These are phyloP conservation scores for Verbascum thapsus DNA, from an alignment of 257 asterid species.

Conservation along the genomic window DNA sequence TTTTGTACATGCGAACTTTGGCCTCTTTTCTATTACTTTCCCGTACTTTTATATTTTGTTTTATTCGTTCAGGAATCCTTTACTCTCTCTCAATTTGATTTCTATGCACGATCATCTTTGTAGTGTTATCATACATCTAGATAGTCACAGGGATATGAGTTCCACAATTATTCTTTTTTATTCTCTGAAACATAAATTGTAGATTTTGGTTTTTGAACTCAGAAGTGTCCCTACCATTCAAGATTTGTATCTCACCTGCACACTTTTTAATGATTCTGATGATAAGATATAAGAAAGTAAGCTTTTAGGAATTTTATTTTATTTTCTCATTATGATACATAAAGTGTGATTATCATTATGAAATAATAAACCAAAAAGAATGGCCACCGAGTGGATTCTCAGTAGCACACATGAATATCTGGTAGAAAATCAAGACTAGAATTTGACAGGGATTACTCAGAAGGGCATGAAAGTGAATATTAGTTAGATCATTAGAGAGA, in stretches of 20 bases:
- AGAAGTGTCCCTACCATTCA: not conserved
- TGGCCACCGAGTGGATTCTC: not conserved
- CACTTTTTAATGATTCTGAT: constrained; percentile 5
- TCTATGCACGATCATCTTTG: not conserved
- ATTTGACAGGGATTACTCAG: not conserved
- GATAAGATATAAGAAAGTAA: not conserved
- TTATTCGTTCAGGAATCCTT: no score
- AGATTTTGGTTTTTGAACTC: constrained; percentile 10
- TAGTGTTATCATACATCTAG: not conserved
- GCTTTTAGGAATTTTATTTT: not conserved
- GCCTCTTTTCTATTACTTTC: no score
- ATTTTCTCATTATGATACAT: not conserved
- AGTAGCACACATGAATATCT: not conserved
- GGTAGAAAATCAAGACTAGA: not conserved
- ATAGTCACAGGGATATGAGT: constrained; percentile 13
- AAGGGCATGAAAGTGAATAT: not conserved
- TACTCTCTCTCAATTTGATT: no score
- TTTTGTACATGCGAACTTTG: no score
- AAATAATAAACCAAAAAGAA: not conserved
- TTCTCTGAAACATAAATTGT: not conserved
- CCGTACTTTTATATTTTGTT: no score
- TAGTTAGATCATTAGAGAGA: not conserved
- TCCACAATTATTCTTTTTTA: not conserved
- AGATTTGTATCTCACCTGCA: not conserved
- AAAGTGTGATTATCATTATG: not conserved